Evolutionary conservation across 2,329 filamentous ascomycete species (phyloP), one percentile per base, ranked within the genome.

Genomic region (Lachnellula suecica): DNA sequence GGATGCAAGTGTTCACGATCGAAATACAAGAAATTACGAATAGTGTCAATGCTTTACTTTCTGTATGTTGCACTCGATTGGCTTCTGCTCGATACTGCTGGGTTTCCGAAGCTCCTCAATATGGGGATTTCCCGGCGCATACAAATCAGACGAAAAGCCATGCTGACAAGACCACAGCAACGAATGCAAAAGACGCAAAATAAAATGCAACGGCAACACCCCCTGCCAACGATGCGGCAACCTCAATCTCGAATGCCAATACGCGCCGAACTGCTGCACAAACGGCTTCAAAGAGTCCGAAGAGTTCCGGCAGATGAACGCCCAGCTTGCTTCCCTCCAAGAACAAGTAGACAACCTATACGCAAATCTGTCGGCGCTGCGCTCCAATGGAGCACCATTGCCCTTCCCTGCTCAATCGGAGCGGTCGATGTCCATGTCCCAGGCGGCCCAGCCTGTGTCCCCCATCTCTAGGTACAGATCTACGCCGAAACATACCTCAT

Each of bases 251-350:
- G 70, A 79, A 56, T 88, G 85, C 63, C 72, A 85, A 41, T 88
- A 88, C 70, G 77, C 84, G 5, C 79, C 83, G 13, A 85, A 85
- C 63, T 85, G 84, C 68, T 85, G 82, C 66, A 73, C 82, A 57
- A 92, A 83, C 74, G 91, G 83, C 70, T 91, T 96, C 78, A 94
- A 93, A 70, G 92, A 97, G 64, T 91, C 91, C 43, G 89, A 95
- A 9, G 92, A 97, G 68, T 97, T 91, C 76, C 89, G 85, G 65
- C 81, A 85, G 34, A 91, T 97, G 84, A 82, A 84, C 49, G 76
- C 79, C 29, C 88, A 94, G 60, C 83, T 97, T 53, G 74, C 76
- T 10, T 79, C 81, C 8, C 79, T 97, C 22, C 91, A 97, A 69
- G 86, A 93, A 49, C 91, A 96, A 71, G 88, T 97, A 64, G 85